Base-by-base conservation (phyloP, 2,329 filamentous ascomycete genomes). In the Penicillium sp. region DNA sequence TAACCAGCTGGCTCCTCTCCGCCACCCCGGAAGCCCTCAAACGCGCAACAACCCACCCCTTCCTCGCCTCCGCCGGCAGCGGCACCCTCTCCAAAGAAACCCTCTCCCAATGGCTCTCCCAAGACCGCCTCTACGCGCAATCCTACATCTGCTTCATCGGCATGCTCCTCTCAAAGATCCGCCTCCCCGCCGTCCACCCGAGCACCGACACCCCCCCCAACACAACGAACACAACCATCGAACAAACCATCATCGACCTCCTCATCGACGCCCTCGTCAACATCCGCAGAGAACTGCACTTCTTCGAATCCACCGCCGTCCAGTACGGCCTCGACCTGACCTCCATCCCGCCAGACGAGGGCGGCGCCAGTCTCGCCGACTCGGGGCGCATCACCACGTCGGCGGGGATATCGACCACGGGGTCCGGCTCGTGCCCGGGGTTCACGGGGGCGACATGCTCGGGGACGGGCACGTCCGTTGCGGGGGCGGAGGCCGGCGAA, bases 51-150 rank as follows among this genome's bases (percentile, higher is more conserved):
- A 86, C 88, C 60, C 83, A 87, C 55, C 81, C 85, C 0, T 91
- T 92, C 75, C 84, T 92, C 54, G 80, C 79, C 11, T 81, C 85
- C 50, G 88, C 89, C 5, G 88, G 88, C 14, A 79, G 81, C 57
- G 89, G 89, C 22, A 83, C 81, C 0, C 77, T 90, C 17, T 77
- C 84, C 17, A 85, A 85, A 51, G 69, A 78, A 0, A 75, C 80
- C 1, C 78, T 91, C 11, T 82, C 83, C 20, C 81, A 82, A 72
- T 92, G 89, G 89, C 84, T 92, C 45, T 84, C 86, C 12, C 89
- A 90, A 73, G 89, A 91, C 73, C 81, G 86, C 8, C 83, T 91
- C 60, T 90, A 91, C 75, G 86, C 88, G 37, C 87, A 90, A 63
- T 84, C 85, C 53, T 90, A 91, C 74, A 84, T 90, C 66, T 82